Conservation (phyloP, 768 basidiomycete genomes). For the Hirschioporus abietinus region DNA sequence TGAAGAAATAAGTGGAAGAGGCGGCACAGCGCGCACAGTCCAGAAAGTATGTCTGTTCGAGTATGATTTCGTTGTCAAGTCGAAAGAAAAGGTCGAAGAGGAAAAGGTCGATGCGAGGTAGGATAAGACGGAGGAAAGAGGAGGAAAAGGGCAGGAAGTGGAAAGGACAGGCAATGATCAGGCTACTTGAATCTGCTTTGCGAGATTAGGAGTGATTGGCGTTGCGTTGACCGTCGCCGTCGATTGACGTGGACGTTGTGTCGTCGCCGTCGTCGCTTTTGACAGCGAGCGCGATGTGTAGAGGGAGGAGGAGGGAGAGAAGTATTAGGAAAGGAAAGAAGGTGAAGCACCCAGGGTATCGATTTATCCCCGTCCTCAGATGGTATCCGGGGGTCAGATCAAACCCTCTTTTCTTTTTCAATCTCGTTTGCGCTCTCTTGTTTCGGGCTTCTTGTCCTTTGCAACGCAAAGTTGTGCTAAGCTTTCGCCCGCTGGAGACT, state of each 20-base stretch:
- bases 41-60: neutral
- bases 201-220: neutral
- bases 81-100: neutral
- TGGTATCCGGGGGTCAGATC: neutral
- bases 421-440: neutral
- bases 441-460: neutral
- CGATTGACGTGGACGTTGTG: neutral
- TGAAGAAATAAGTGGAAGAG: neutral
- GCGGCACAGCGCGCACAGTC: neutral
- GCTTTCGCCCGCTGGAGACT: neutral
- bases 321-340: neutral
- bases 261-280: neutral
- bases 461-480: neutral
- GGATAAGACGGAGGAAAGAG: neutral
- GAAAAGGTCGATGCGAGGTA: neutral
- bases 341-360: neutral
- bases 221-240: neutral
- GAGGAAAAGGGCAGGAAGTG: slow-evolving; percentile 1
- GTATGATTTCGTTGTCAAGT: neutral
- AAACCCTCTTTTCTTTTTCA: neutral
- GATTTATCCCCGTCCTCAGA: neutral
- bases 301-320: neutral
- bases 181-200: neutral
- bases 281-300: neutral
- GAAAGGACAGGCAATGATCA: neutral